Base-by-base conservation (phyloP, 441 rosid genomes). In the Jatropha multifida region DNA sequence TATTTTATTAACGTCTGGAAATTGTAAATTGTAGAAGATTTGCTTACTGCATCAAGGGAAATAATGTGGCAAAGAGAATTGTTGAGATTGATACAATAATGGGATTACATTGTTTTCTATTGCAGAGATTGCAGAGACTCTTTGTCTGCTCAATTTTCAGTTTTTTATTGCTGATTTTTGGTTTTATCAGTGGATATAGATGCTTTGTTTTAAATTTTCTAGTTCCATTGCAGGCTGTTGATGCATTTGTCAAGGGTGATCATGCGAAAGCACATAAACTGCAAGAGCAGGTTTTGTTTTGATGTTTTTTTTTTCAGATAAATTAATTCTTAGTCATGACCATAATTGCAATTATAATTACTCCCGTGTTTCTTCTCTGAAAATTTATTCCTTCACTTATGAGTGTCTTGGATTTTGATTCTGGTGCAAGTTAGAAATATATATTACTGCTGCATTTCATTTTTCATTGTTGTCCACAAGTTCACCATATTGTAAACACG, bases 181-280 rank as follows among this genome's bases (percentile, higher is more conserved):
- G 1, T 70, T 15, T 40, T 11, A 9, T 40, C 7, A 11, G 9
- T 44, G 8, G 64, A 54, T 18, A 2, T 32, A 7, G 54, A 58
- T 58, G 54, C 3, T 52, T 23, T 11, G 1, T 15, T 5, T 61
- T 72, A 23, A 58, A 23, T 27, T 37, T 41, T 68, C 68, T 68
- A 52, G 38, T 77, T 77, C 27, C 52, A n/a, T 82, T 84, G 79
- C 84, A 89, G 93, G 91, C 93, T 72, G 78, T 68, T 77, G 89
- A 81, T 76, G 90, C 95, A 63, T 90, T 77, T 81, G 65, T 73
- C 49, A 78, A 79, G 76, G 87, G 90, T 56, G 89, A 89, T 65
- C 65, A 77, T 56, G 87, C 81, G 79, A 85, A 82, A 75, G 93
- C 90, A 32, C 52, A 74, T 71, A 85, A 81, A 78, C 88, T 90